Base-by-base conservation (phyloP, 192 early-diverging fungal genomes). In the Thamnidium elegans region DNA sequence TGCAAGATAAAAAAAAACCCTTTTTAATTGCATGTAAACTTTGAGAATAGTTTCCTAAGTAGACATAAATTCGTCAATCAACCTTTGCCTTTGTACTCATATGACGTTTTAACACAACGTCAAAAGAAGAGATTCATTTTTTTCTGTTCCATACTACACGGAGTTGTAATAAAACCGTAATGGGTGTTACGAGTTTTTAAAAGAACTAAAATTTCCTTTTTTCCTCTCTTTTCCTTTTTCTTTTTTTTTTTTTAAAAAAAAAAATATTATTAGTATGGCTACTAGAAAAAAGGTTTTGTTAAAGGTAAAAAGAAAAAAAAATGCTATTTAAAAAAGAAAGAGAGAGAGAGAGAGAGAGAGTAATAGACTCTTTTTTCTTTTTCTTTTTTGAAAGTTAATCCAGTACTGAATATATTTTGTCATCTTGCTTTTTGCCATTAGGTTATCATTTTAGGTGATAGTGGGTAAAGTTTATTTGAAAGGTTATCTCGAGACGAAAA, bases 391-490 rank as follows among this genome's bases (percentile, higher is more conserved):
- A 26, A 26, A 26, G 26, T 26, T 26, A 26, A 26, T 26, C 26
- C 26, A 26, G 26, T 26, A 26, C 26, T 26, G 26, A 42, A 17
- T 6, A 19, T 14, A 43, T 17, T 15, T 47, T 23, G 31, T 47
- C 20, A 14, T 39, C 17, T 59, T 7, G 4, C 43, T 50, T 5
- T 32, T 46, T 26, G 26, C 3, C 26, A 26, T 46, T 68, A 91
- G 82, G 90, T 91, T 55, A 91, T 92, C 73, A 92, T 92, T 73
- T 76, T 93, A 2, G 91, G 91, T 42, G 90, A 93, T 77, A 86
- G 89, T 67, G 93, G 90, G 86, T 89, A 87, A 66, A 26, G 26
- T 26, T 26, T 26, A 26, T 26, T 26, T 26, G n/a, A n/a, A n/a
- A n/a, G n/a, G n/a, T n/a, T n/a, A n/a, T n/a, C n/a, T 42, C 19